These are phyloP conservation scores for Herpetospermum pedunculosum DNA, from an alignment of 306 rosid genomes.

Conservation along the genomic window DNA sequence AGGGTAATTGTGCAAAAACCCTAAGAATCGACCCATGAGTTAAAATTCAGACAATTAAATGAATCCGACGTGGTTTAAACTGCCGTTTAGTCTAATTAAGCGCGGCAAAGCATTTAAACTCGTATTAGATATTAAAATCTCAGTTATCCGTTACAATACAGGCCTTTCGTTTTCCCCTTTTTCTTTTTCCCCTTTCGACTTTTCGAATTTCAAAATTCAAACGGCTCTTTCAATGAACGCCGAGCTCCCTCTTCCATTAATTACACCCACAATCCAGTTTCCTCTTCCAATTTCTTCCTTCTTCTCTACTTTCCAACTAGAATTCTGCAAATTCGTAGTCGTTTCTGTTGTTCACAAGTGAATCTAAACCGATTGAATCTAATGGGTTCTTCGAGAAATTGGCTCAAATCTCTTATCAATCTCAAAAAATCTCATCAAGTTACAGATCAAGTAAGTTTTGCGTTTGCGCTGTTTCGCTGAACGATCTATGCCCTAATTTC, in stretches of 20 bases:
- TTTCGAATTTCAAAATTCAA: conserved; percentile 52
- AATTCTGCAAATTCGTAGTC: not conserved
- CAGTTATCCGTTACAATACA: not conserved
- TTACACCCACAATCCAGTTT: not conserved
- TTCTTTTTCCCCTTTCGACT: not conserved
- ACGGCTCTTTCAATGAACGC: conserved; percentile 3
- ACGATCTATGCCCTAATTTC: not conserved
- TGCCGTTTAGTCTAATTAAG: not conserved
- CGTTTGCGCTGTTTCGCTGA: not conserved
- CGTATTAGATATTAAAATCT: not conserved
- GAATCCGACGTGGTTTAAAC: not conserved
- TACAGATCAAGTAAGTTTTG: conserved; percentile 32
- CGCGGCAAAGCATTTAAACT: not conserved
- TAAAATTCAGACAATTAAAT: not conserved
- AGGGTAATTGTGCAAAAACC: too few species aligned
- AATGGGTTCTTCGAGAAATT: conserved; percentile 77
- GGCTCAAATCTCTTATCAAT: conserved; percentile 64
- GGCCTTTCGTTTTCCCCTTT: conserved; percentile 3
- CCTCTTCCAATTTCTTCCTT: not conserved
- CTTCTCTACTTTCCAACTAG: not conserved
- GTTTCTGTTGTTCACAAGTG: not conserved
- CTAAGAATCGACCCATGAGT: too few species aligned
- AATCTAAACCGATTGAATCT: conserved; percentile 1
- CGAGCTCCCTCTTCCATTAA: conserved; percentile 1
- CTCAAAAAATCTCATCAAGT: conserved; percentile 28